These are phyloP conservation scores for Boletus subcaerulescens DNA, from an alignment of 768 basidiomycete species.

Conservation along the genomic window DNA sequence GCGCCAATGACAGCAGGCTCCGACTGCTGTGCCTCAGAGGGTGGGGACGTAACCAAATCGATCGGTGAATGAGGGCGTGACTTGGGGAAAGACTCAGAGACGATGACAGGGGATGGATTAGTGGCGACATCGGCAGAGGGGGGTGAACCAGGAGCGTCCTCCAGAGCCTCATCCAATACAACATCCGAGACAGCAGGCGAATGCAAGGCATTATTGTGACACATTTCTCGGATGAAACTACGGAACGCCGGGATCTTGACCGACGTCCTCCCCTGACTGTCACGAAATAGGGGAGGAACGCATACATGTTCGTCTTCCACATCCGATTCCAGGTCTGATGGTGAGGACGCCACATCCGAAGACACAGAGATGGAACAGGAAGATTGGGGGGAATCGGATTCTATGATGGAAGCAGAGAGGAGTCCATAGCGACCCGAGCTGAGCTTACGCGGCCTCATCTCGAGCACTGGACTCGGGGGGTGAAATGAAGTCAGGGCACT, in stretches of 20 bases:
- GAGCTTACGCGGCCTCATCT: constrained; percentile 27
- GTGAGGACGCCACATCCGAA: constrained; percentile 30
- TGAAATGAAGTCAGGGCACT: constrained; percentile 11
- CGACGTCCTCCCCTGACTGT: constrained; percentile 9
- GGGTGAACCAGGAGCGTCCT: constrained; percentile 10
- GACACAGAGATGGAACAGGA: constrained; percentile 44
- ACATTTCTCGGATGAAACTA: constrained; percentile 31
- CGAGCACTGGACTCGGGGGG: constrained; percentile 29
- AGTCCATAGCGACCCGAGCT: constrained; percentile 65
- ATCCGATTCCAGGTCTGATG: constrained; percentile 47
- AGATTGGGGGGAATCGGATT: constrained; percentile 26
- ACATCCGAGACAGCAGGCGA: constrained; percentile 11
- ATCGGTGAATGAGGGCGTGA: constrained; percentile 48
- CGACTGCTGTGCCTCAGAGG: constrained; percentile 15
- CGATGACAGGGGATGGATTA: constrained; percentile 18
- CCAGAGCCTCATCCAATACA: constrained; percentile 8
- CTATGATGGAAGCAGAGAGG: constrained; percentile 32
- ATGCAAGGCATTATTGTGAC: constrained; percentile 7
- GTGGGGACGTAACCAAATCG: constrained; percentile 41
- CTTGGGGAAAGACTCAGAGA: constrained; percentile 14
- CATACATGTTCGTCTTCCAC: constrained; percentile 45
- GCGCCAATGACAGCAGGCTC: constrained; percentile 44
- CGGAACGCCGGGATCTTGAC: constrained; percentile 34
- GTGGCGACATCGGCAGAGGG: not conserved
- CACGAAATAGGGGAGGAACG: constrained; percentile 12